phyloP scores from a whole-genome alignment of 306 rosid genomes.

The Pachyrhizus erosus region DNA sequence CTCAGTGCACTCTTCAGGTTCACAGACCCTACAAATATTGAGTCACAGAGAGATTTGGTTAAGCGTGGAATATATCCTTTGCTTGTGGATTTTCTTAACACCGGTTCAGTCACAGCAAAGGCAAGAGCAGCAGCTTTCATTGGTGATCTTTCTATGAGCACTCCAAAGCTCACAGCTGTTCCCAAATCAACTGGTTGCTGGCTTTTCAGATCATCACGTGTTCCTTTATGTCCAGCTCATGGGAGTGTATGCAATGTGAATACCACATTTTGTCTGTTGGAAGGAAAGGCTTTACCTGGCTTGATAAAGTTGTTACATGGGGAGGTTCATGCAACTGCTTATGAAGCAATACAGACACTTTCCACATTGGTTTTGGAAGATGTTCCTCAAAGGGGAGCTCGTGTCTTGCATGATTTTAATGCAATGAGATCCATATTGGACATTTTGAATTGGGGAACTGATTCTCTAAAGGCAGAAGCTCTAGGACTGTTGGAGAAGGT shows the following conservation, averaged over 20 bases:
- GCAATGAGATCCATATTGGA: conserved; percentile 67
- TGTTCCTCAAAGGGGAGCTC: conserved; percentile 72
- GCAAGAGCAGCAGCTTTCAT: conserved; percentile 91
- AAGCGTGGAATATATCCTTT: conserved; percentile 72
- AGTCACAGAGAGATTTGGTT: conserved; percentile 69
- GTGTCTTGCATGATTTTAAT: conserved; percentile 59
- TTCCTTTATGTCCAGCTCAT: conserved; percentile 63
- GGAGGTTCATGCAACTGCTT: conserved; percentile 76
- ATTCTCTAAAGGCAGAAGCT: conserved; percentile 68
- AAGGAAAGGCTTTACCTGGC: conserved; percentile 75
- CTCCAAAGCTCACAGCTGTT: conserved; percentile 55
- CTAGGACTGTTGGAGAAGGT: conserved; percentile 74
- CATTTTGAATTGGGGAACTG: conserved; percentile 77
- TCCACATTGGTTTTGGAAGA: conserved; percentile 73
- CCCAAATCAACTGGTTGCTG: conserved; percentile 58
- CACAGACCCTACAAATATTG: conserved; percentile 74
- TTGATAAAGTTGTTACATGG: conserved; percentile 62
- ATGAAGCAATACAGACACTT: conserved; percentile 77
- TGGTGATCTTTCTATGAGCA: conserved; percentile 78
- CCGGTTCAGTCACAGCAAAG: conserved; percentile 71
- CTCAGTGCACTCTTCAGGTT: conserved; percentile 91
- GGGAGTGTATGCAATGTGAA: conserved; percentile 64
- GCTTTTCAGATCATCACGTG: conserved; percentile 56
- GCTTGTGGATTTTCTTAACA: conserved; percentile 65
- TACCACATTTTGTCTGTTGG: conserved; percentile 69